Conservation (phyloP, 257 asterid species). For the Nicotiana paniculata region DNA sequence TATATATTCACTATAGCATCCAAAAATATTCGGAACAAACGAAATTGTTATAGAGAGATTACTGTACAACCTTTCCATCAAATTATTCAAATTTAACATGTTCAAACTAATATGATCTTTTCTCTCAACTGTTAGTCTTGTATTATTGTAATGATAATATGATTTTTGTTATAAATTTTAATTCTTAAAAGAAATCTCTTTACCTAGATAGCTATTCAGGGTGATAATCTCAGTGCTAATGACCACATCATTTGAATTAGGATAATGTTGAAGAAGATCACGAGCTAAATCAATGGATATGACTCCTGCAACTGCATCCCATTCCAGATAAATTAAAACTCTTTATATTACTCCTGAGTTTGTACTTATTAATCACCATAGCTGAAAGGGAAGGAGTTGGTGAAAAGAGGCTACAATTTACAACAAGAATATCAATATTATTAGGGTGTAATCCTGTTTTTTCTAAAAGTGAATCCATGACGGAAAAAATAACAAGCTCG, state of each 20-base stretch:
- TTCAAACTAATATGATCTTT: too few species aligned
- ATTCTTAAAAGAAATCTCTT: not conserved
- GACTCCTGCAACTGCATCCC: conserved; percentile 62
- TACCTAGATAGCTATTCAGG: conserved; percentile 17
- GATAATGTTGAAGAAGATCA: conserved; percentile 43
- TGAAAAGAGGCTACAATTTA: conserved; percentile 50
- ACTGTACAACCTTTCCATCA: too few species aligned
- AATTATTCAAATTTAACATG: too few species aligned
- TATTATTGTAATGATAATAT: too few species aligned
- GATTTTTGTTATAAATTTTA: too few species aligned
- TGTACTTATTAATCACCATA: conserved; percentile 59
- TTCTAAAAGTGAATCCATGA: conserved; percentile 42
- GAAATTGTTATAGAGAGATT: too few species aligned
- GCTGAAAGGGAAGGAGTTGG: conserved; percentile 64
- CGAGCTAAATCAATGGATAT: conserved; percentile 51
- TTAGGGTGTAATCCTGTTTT: conserved; percentile 36
- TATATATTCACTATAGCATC: too few species aligned
- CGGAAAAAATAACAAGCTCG: conserved; percentile 38
- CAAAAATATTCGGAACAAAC: too few species aligned
- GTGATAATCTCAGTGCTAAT: conserved; percentile 37
- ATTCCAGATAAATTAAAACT: conserved; percentile 60
- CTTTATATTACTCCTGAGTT: conserved; percentile 44
- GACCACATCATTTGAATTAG: conserved; percentile 43
- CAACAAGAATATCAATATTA: conserved; percentile 36
- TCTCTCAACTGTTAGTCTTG: too few species aligned